phyloP scores from a whole-genome alignment of 2,329 filamentous ascomycete species.

The Pseudocercospora eumusae region DNA sequence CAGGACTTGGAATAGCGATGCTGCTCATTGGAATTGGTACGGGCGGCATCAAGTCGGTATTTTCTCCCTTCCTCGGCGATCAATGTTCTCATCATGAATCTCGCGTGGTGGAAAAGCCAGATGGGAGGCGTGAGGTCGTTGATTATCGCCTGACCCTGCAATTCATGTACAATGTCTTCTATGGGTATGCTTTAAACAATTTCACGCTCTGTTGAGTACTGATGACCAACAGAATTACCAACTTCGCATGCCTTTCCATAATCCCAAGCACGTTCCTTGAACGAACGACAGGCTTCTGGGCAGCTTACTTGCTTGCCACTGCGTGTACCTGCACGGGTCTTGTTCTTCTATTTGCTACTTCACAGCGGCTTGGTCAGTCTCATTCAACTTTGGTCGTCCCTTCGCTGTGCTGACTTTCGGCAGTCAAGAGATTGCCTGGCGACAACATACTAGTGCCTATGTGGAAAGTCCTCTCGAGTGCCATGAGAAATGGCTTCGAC shows the following conservation, averaged over 20 bases:
- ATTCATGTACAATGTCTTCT: constrained; percentile 22
- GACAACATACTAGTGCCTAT: constrained; percentile 18
- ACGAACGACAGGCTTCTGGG: constrained; percentile 17
- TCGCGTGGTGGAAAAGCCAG: constrained; percentile 1
- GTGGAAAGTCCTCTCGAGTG: constrained; percentile 12
- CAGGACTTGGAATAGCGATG: constrained; percentile 14
- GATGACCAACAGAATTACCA: constrained; percentile 14
- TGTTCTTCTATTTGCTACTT: neutral
- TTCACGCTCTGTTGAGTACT: neutral
- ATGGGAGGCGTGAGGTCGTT: constrained; percentile 1
- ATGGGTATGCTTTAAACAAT: constrained; percentile 10
- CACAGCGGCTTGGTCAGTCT: neutral
- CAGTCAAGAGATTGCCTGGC: constrained; percentile 16
- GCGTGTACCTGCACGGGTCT: constrained; percentile 1
- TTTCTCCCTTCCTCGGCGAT: constrained; percentile 16
- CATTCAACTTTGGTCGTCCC: neutral
- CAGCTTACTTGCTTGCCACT: constrained; percentile 17
- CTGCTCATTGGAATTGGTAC: constrained; percentile 15
- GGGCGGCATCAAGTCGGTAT: constrained; percentile 14
- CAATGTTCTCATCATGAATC: constrained; percentile 2
- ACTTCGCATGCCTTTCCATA: constrained; percentile 18
- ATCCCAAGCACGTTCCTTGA: constrained; percentile 19
- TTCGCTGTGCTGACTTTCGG: neutral
- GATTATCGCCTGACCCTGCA: constrained; percentile 20
- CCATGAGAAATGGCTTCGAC: constrained; percentile 14